phyloP scores from a whole-genome alignment of 1,284 basidiomycete species.

The Ganoderma meredithae region DNA sequence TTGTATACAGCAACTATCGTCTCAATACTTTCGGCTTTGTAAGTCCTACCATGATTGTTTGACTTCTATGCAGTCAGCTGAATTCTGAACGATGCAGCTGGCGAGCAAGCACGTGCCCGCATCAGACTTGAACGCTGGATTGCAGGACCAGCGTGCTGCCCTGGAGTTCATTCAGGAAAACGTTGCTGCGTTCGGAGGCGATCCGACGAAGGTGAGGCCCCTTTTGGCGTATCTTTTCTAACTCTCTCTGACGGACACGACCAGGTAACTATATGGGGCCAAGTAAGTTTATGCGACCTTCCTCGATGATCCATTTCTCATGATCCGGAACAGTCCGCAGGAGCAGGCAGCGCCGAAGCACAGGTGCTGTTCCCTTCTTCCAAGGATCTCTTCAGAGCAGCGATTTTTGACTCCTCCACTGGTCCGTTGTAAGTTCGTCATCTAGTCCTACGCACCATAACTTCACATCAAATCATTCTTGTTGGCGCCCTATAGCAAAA shows the following conservation, averaged over 20 bases:
- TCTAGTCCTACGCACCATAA: conserved; percentile 4
- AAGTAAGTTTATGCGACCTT: conserved; percentile 44
- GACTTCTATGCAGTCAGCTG: background rate
- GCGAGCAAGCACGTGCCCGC: conserved; percentile 55
- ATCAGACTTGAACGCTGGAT: conserved; percentile 61
- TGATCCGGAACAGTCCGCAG: conserved; percentile 53
- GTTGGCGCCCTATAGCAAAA: conserved; percentile 52
- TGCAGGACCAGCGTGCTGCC: conserved; percentile 64
- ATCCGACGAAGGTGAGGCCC: conserved; percentile 56
- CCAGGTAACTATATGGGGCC: conserved; percentile 69
- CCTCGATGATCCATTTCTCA: background rate
- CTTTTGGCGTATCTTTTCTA: background rate
- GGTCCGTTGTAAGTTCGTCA: conserved; percentile 57
- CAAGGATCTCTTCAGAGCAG: conserved; percentile 56
- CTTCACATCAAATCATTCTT: background rate
- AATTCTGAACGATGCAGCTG: conserved; percentile 19
- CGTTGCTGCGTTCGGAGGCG: conserved; percentile 69
- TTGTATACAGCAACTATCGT: conserved; percentile 57
- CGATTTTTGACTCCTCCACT: conserved; percentile 59
- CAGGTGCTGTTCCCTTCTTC: conserved; percentile 55
- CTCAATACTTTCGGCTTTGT: conserved; percentile 69
- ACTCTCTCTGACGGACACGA: background rate
- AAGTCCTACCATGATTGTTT: conserved; percentile 30
- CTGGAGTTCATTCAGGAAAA: conserved; percentile 68
- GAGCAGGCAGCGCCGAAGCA: conserved; percentile 61